These are phyloP conservation scores for Selenicereus undatus DNA, from an alignment of 148 eudicot species.

Conservation along the genomic window DNA sequence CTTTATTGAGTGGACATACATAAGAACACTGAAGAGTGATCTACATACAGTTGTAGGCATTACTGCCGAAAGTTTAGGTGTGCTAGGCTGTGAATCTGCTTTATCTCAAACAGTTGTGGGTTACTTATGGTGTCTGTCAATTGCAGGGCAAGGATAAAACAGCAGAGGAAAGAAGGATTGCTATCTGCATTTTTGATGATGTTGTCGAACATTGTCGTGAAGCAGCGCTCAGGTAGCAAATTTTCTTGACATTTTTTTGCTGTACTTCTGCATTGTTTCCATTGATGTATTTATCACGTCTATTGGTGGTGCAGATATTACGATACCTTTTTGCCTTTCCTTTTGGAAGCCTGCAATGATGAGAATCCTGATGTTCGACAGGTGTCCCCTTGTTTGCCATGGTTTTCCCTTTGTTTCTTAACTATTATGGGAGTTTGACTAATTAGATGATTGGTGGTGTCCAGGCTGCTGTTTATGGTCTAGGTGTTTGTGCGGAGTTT, in stretches of 20 bases:
- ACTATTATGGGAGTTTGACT: background rate
- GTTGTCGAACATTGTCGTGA: conserved; percentile 44
- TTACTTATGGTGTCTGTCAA: conserved; percentile 4
- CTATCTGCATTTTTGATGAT: conserved; percentile 43
- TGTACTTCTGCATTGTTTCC: background rate
- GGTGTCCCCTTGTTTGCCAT: conserved; percentile 22
- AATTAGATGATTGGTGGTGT: conserved; percentile 6
- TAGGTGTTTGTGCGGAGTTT: conserved; percentile 47
- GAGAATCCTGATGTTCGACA: conserved; percentile 45
- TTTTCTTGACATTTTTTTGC: background rate
- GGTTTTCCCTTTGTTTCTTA: conserved; percentile 1
- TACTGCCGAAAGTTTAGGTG: background rate
- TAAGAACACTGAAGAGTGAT: background rate
- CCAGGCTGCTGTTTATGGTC: conserved; percentile 50
- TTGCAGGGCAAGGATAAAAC: conserved; percentile 46
- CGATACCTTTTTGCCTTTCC: conserved; percentile 43
- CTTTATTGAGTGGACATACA: background rate
- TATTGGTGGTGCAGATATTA: conserved; percentile 37
- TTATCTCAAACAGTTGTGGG: background rate
- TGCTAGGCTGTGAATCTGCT: background rate
- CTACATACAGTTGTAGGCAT: background rate
- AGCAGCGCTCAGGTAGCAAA: conserved; percentile 34
- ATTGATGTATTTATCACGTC: conserved; percentile 4
- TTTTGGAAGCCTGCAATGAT: conserved; percentile 48
- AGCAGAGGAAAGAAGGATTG: conserved; percentile 44